Evolutionary conservation across 2,329 filamentous ascomycete species (phyloP).

Genomic region (Aspergillus fructus): DNA sequence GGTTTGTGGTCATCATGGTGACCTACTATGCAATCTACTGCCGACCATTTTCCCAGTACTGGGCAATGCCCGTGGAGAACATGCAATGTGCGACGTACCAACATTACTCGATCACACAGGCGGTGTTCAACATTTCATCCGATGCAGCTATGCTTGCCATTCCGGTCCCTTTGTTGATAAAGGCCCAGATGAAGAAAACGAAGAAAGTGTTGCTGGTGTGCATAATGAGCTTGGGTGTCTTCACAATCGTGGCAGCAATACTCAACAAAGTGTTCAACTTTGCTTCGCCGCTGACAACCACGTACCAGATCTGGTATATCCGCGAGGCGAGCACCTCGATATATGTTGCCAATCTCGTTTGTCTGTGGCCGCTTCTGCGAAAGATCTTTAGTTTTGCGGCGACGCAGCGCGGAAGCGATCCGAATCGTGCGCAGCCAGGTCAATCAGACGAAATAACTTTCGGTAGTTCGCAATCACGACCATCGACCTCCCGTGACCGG

Average conservation of each 20-base stretch:
- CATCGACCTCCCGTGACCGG: conserved; percentile 20
- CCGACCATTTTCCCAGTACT: conserved; percentile 51
- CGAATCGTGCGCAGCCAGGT: conserved; percentile 17
- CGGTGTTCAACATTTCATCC: conserved; percentile 47
- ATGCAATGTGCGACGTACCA: conserved; percentile 43
- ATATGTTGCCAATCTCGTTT: conserved; percentile 48
- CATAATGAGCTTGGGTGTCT: conserved; percentile 40
- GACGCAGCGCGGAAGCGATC: conserved; percentile 28
- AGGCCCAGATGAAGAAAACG: conserved; percentile 32
- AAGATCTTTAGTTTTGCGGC: conserved; percentile 29
- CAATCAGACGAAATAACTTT: conserved; percentile 8
- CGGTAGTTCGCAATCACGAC: conserved; percentile 17
- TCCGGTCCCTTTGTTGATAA: conserved; percentile 37
- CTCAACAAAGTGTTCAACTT: conserved; percentile 49
- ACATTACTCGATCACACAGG: conserved; percentile 42
- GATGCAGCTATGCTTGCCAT: conserved; percentile 41
- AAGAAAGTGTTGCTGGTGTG: conserved; percentile 36
- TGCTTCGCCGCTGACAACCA: conserved; percentile 34
- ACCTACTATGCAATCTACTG: conserved; percentile 51
- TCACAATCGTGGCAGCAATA: conserved; percentile 42
- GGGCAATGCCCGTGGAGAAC: conserved; percentile 45
- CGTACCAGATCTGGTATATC: conserved; percentile 45
- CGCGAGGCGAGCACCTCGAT: conserved; percentile 42
- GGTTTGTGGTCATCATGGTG: conserved; percentile 50
- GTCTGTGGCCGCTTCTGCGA: conserved; percentile 32